These are phyloP conservation scores for Sapria himalayana DNA, from an alignment of 345 rosid genomes.

Conservation along the genomic window DNA sequence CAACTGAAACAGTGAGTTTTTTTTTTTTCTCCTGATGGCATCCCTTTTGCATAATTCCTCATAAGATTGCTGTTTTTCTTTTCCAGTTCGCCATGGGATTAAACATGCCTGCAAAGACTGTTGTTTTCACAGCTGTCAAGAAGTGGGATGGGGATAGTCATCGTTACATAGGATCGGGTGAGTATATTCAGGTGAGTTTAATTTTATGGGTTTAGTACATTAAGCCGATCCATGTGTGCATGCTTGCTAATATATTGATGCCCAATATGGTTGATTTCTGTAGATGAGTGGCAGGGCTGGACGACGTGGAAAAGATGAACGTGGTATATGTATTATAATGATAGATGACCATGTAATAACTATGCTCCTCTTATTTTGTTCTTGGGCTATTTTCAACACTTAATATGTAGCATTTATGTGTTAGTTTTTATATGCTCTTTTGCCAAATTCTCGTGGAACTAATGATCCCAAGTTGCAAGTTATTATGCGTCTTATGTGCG, in stretches of 20 bases:
- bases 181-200: constrained; percentile 80
- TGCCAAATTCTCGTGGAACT: too few relatives aligned
- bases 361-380: too few relatives aligned
- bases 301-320: constrained; percentile 95
- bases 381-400: too few relatives aligned
- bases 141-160: constrained; percentile 99
- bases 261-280: too few relatives aligned
- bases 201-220: too few relatives aligned
- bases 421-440: constrained; percentile 5
- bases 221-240: too few relatives aligned
- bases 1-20: constrained; percentile 83
- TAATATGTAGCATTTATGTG: too few relatives aligned
- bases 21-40: constrained; percentile 4
- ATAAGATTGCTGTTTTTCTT: constrained; percentile 2
- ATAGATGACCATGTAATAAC: constrained; percentile 81
- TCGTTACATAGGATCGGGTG: constrained; percentile 87
- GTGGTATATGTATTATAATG: constrained; percentile 94
- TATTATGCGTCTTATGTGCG: too few relatives aligned
- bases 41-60: not conserved
- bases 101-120: constrained; percentile 99
- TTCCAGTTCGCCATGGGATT: constrained; percentile 97
- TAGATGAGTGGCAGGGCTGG: constrained; percentile 99
- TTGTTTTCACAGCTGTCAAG: constrained; percentile 77
- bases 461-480: too few relatives aligned
- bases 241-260: too few relatives aligned